Evolutionary conservation across 2,329 filamentous ascomycete genomes (phyloP).

Genomic region (Claviceps monticola): DNA sequence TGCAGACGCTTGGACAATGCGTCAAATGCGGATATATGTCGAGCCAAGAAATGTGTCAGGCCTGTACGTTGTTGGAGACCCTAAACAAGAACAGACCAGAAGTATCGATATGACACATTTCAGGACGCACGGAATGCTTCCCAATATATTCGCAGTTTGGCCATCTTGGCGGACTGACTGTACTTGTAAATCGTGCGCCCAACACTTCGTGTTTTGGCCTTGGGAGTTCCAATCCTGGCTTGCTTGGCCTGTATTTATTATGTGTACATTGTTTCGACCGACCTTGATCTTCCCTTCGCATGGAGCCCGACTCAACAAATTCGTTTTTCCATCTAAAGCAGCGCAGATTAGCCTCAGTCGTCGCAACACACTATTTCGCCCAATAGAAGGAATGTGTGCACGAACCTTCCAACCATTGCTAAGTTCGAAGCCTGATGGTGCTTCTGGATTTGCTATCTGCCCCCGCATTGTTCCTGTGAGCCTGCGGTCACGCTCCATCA

Average conservation of each 20-base stretch:
- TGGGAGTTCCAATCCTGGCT: background rate
- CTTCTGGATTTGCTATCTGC: conserved; percentile 39
- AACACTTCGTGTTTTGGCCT: background rate
- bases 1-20: conserved; percentile 71
- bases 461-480: conserved; percentile 46
- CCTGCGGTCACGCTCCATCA: conserved; percentile 52
- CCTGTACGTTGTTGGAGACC: conserved; percentile 77
- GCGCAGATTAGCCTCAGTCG: conserved; percentile 1
- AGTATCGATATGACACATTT: conserved; percentile 33
- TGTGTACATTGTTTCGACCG: conserved; percentile 8
- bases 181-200: background rate
- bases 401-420: conserved; percentile 52
- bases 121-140: background rate
- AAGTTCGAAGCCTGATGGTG: conserved; percentile 46
- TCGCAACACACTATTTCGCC: background rate
- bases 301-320: conserved; percentile 24
- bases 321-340: conserved; percentile 38
- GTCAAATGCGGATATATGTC: conserved; percentile 88
- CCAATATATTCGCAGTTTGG: background rate
- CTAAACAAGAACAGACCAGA: conserved; percentile 66
- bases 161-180: background rate
- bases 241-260: conserved; percentile 1
- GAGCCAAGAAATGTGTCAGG: conserved; percentile 86
- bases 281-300: background rate
- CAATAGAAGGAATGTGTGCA: background rate